These are phyloP conservation scores for Gloeophyllum trabeum DNA, from an alignment of 768 basidiomycete species.

Conservation along the genomic window DNA sequence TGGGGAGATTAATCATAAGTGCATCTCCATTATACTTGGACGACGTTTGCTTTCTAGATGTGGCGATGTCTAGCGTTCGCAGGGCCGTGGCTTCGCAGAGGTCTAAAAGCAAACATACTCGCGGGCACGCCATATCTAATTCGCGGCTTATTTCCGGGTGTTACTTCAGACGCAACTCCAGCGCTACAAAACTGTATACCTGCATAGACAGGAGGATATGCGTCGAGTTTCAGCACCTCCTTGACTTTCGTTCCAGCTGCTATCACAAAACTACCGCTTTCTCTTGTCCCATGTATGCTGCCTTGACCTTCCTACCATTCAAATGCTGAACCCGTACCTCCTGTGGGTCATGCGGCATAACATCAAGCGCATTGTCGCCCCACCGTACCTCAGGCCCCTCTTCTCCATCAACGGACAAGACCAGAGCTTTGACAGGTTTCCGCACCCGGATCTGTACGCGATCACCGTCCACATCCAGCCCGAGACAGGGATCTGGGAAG, in stretches of 20 bases:
- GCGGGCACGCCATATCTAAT: neutral
- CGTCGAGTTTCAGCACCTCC: neutral
- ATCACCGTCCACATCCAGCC: conserved; percentile 8
- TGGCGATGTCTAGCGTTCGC: neutral
- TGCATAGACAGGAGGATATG: neutral
- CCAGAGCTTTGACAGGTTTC: conserved; percentile 14
- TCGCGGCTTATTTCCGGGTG: neutral
- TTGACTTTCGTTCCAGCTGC: neutral
- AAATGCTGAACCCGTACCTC: conserved; percentile 7
- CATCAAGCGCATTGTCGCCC: conserved; percentile 16
- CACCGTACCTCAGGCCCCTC: conserved; percentile 13
- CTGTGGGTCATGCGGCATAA: conserved; percentile 13
- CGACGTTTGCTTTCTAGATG: too few relatives aligned
- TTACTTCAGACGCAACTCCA: neutral
- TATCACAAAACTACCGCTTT: neutral
- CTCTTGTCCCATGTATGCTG: conserved; percentile 12
- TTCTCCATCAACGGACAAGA: conserved; percentile 10
- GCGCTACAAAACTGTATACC: neutral
- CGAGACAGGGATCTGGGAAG: conserved; percentile 17
- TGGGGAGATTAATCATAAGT: conserved; percentile 15
- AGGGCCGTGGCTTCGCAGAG: neutral
- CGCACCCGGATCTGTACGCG: conserved; percentile 7
- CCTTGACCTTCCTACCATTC: conserved; percentile 5
- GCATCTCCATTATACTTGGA: conserved; percentile 3
- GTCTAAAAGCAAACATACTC: neutral